Percentiles rank a stretch among this genome's conserved stretches.
Evolutionary conservation across 2,329 filamentous ascomycete genomes (phyloP).

Genomic region (Lanzia echinophila): DNA sequence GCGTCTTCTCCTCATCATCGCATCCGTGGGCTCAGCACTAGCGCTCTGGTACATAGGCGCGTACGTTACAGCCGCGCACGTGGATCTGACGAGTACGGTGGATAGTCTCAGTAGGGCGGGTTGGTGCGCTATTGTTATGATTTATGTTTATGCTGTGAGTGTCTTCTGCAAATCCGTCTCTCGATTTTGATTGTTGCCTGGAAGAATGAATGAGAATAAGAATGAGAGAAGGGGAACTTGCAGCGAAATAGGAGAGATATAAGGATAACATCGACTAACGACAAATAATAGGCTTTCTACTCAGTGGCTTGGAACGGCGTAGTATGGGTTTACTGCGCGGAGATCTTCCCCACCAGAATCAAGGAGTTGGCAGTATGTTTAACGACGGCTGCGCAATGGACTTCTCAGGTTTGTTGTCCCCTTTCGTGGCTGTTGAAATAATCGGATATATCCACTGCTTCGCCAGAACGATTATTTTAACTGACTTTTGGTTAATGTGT

Average conservation of each 20-base stretch:
- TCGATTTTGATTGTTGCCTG: not conserved
- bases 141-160: slow-evolving; percentile 22
- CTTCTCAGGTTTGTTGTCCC: not conserved
- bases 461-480: not conserved
- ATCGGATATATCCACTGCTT: not conserved
- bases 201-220: not conserved
- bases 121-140: slow-evolving; percentile 20
- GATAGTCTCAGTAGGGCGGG: slow-evolving; percentile 7
- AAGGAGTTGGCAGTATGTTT: slow-evolving; percentile 22
- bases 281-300: slow-evolving; percentile 17
- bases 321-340: slow-evolving; percentile 23
- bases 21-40: slow-evolving; percentile 12
- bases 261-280: not conserved
- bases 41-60: slow-evolving; percentile 23
- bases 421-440: not conserved
- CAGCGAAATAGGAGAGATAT: not conserved
- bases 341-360: slow-evolving; percentile 22
- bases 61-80: slow-evolving; percentile 17
- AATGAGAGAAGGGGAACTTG: not conserved
- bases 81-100: slow-evolving; percentile 10
- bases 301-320: slow-evolving; percentile 25
- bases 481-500: not conserved
- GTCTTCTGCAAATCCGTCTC: not conserved
- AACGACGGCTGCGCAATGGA: slow-evolving; percentile 19
- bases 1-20: slow-evolving; percentile 36